Evolutionary conservation across 495 filamentous ascomycete species (phyloP), one percentile per base, ranked within the genome.

Genomic region (Hypoxylon intermedium): DNA sequence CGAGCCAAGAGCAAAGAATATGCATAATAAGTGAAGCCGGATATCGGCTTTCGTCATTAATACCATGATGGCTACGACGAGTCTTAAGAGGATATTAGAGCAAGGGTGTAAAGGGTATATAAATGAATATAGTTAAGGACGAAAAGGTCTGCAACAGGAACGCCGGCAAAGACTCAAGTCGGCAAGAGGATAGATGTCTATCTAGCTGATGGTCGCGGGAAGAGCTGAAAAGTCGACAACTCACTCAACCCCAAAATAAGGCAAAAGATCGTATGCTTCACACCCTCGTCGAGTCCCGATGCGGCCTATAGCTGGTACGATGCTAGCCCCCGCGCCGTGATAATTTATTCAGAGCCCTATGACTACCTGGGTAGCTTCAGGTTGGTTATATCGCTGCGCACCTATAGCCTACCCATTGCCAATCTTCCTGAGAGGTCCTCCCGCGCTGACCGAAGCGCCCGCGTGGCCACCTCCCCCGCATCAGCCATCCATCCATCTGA

Each of bases 1-100:
- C 1, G 81, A 82, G 2, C 79, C 83, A n/a, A 85, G 60, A 0
- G 77, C 81, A 49, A 83, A 82, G 52, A 83, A 80, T 1, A 78
- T 58, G 58, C 81, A 82, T 44, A 83, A 65, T 3, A 59, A 56
- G 48, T 81, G 70, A 46, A 83, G 74, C 33, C 80, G 74, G 46
- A 73, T 52, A 15, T 74, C 67, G 3, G 77, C 76, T 36, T 74
- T 78, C 5, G 73, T 73, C 41, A 72, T 31, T 3, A 62, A 23
- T 24, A 34, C 58, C 60, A 70, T 68, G 1, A 3, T 49, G 16
- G 36, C 12, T 36, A 15, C n/a, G 5, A 16, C 12, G 4, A 33
- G 16, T 16, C 6, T 55, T 42, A 21, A 15, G 20, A 4, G 12
- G 40, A 30, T 51, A 44, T 9, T 46, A 23, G 6, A 23, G 2